A percentile compares a stretch with the other conserved stretches of the same genome.
These are phyloP conservation scores for Penicillium corylophilum DNA, from an alignment of 2,329 filamentous ascomycete genomes.

Conservation along the genomic window DNA sequence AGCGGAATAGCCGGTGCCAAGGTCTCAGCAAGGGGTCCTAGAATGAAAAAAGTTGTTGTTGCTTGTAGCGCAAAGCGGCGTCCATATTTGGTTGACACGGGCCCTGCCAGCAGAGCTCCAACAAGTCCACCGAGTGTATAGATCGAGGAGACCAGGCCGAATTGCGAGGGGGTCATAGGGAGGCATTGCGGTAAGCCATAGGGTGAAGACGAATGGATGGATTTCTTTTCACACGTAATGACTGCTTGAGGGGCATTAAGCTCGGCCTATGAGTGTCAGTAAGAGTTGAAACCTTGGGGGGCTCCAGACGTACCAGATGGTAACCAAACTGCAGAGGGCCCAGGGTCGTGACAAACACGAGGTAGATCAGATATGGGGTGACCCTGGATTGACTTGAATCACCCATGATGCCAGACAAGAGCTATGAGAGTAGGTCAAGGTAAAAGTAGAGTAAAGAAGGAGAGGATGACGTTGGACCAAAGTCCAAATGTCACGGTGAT, in stretches of 20 bases:
- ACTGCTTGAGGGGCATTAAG: constrained; percentile 94
- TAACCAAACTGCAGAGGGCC: constrained; percentile 94
- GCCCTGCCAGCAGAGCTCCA: constrained; percentile 77
- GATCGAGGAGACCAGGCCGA: constrained; percentile 83
- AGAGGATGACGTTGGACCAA: neutral
- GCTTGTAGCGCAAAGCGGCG: constrained; percentile 72
- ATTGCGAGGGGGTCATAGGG: constrained; percentile 76
- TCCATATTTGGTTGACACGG: constrained; percentile 73
- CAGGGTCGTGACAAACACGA: constrained; percentile 74
- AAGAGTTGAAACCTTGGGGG: neutral
- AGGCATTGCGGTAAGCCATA: constrained; percentile 68
- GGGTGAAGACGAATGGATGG: constrained; percentile 37
- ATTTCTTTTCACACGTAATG: constrained; percentile 75
- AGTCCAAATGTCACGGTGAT: neutral
- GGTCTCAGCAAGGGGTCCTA: constrained; percentile 75
- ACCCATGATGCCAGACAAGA: constrained; percentile 19
- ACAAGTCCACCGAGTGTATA: constrained; percentile 87
- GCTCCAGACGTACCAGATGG: constrained; percentile 65
- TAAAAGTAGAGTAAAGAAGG: neutral
- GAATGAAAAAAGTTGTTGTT: constrained; percentile 72
- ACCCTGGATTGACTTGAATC: constrained; percentile 40
- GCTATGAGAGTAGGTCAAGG: neutral
- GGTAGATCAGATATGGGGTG: constrained; percentile 73
- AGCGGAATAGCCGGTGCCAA: constrained; percentile 65
- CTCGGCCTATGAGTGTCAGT: constrained; percentile 64